A percentile compares a stretch with the other conserved stretches of the same genome.
These are phyloP conservation scores for Xylaria longipes DNA, from an alignment of 495 filamentous ascomycete species.

Conservation along the genomic window DNA sequence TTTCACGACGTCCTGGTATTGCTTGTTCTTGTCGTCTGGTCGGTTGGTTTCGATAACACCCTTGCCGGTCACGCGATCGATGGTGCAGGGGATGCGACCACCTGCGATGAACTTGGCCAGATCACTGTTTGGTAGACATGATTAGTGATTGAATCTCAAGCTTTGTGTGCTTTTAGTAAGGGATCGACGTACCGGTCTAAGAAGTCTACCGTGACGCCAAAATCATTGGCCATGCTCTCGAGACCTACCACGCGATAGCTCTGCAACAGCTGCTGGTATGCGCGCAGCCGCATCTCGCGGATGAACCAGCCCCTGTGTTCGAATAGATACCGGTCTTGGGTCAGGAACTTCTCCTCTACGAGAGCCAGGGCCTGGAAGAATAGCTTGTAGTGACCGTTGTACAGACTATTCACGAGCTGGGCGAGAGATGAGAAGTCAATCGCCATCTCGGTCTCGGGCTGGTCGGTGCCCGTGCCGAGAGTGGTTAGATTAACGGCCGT, in stretches of 20 bases:
- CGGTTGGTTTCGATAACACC: conserved; percentile 98
- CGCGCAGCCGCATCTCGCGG: conserved; percentile 94
- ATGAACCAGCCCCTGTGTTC: conserved; percentile 97
- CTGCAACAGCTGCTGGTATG: conserved; percentile 96
- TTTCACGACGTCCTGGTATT: conserved; percentile 96
- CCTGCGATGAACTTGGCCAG: conserved; percentile 96
- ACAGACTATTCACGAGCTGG: conserved; percentile 85
- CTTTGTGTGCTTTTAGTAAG: not conserved
- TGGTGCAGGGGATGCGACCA: conserved; percentile 92
- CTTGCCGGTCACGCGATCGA: conserved; percentile 86
- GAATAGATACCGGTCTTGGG: conserved; percentile 88
- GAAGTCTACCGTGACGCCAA: conserved; percentile 95
- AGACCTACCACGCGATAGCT: conserved; percentile 96
- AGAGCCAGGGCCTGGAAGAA: conserved; percentile 92
- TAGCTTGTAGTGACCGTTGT: conserved; percentile 88
- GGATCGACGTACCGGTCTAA: conserved; percentile 76
- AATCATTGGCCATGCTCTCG: conserved; percentile 93
- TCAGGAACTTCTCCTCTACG: conserved; percentile 93
- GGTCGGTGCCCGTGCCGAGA: conserved; percentile 69
- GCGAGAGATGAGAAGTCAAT: conserved; percentile 84
- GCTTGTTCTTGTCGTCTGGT: conserved; percentile 98
- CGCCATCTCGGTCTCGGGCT: conserved; percentile 76
- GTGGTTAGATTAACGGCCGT: conserved; percentile 85
- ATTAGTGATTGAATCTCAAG: conserved; percentile 22
- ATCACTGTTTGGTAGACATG: conserved; percentile 63